Conservation (phyloP, 1,284 basidiomycete species). For the Austroboletus niveus region DNA sequence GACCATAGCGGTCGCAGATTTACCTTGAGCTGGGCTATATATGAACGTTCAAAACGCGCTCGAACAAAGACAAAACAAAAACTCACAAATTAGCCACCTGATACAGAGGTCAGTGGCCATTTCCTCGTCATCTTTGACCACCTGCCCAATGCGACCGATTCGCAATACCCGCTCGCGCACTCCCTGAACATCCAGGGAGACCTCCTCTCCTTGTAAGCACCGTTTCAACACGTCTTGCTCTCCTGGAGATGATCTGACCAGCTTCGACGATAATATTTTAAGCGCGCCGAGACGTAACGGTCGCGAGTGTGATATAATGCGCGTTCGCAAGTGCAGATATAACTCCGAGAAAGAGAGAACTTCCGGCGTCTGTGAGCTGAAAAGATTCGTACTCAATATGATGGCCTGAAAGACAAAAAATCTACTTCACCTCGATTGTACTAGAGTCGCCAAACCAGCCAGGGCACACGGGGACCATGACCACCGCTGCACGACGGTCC, state of each 20-base stretch:
- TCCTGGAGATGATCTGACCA: slow-evolving; percentile 40
- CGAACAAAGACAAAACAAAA: slow-evolving; percentile 1
- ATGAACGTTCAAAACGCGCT: neutral
- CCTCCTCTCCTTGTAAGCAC: slow-evolving; percentile 72
- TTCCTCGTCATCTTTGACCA: slow-evolving; percentile 51
- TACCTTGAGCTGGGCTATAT: slow-evolving; percentile 84
- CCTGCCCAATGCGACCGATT: slow-evolving; percentile 60
- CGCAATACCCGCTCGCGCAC: slow-evolving; percentile 79
- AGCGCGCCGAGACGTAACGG: slow-evolving; percentile 54
- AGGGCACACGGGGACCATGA: slow-evolving; percentile 56
- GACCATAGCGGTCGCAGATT: slow-evolving; percentile 88
- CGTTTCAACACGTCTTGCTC: slow-evolving; percentile 60
- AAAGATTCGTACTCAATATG: neutral
- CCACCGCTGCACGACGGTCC: slow-evolving; percentile 51
- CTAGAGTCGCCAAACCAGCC: slow-evolving; percentile 48
- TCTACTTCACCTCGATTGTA: slow-evolving; percentile 45
- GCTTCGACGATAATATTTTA: slow-evolving; percentile 48
- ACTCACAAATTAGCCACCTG: slow-evolving; percentile 64
- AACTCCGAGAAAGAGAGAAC: slow-evolving; percentile 42
- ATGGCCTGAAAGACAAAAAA: neutral
- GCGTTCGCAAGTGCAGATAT: slow-evolving; percentile 44
- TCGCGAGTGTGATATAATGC: slow-evolving; percentile 60
- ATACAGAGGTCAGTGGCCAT: slow-evolving; percentile 53
- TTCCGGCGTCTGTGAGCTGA: slow-evolving; percentile 20
- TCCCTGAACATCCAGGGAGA: slow-evolving; percentile 72